Evolutionary conservation across 192 early-diverging fungal genomes (phyloP).

Genomic region (Podila epigama): DNA sequence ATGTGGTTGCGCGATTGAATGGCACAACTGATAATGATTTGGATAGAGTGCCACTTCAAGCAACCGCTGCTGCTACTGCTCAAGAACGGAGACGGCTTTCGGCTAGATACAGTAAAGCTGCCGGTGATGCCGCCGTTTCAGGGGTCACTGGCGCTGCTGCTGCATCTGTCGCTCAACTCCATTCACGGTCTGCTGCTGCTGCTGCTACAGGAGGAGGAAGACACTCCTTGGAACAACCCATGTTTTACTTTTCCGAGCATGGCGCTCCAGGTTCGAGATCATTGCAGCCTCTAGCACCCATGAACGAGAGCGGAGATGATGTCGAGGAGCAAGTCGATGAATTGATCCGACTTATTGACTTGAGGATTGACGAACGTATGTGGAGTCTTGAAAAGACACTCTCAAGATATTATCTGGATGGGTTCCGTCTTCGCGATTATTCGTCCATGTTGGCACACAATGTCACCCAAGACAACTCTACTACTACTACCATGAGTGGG

Average conservation of each 20-base stretch:
- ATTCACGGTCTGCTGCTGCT: too few species aligned
- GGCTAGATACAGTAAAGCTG: slow-evolving; percentile 10
- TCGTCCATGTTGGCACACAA: neutral
- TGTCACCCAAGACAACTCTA: too few species aligned
- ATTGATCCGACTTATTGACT: slow-evolving; percentile 40
- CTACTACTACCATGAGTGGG: neutral
- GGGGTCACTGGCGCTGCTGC: neutral
- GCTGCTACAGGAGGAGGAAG: too few species aligned
- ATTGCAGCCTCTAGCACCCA: slow-evolving; percentile 16
- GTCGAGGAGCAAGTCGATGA: slow-evolving; percentile 31
- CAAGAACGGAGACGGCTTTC: slow-evolving; percentile 12
- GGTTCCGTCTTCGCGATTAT: slow-evolving; percentile 41
- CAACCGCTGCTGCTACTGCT: too few species aligned
- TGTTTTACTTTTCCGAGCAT: slow-evolving; percentile 37
- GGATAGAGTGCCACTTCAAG: slow-evolving; percentile 13
- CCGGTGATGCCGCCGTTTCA: slow-evolving; percentile 3
- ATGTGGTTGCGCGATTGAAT: slow-evolving; percentile 8
- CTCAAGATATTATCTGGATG: slow-evolving; percentile 40
- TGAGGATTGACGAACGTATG: slow-evolving; percentile 43
- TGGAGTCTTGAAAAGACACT: slow-evolving; percentile 42
- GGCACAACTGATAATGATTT: slow-evolving; percentile 21
- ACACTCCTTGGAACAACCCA: slow-evolving; percentile 21
- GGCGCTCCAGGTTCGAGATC: slow-evolving; percentile 25
- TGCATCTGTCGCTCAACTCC: too few species aligned
- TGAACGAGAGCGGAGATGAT: slow-evolving; percentile 13